Evolutionary conservation across 495 filamentous ascomycete species (phyloP), one percentile per base, ranked within the genome.

Genomic region (Hypoxylon perforatum): DNA sequence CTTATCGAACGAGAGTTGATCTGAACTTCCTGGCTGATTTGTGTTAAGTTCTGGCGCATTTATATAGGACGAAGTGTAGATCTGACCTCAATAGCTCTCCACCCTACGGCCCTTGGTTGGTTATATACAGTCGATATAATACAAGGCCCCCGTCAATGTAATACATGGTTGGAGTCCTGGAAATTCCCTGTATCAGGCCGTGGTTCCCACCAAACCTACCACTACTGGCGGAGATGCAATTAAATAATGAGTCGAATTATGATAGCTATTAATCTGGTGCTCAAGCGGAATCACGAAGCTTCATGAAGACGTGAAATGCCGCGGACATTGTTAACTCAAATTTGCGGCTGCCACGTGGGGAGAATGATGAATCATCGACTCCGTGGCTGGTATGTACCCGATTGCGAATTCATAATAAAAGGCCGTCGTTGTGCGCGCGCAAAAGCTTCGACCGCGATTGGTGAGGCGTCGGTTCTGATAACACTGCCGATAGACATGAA

Each of bases 401-500:
- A 39, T 30, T 63, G 78, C 18, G 82, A 72, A 25, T 86, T 82
- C 81, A 90, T 82, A 61, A 92, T 84, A 25, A 90, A 81, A 12
- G 90, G 87, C 30, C 83, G 77, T 65, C 86, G 77, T 71, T 86
- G 81, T 14, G 87, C 84, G 70, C 80, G 81, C 33, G 82, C 76
- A 71, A 88, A 92, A 6, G 86, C 85, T 73, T 91, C 87, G 33
- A 82, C 81, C 6, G 84, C 76, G 36, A 87, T 82, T 5, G 87
- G 85, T 0, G 89, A 89, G 50, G 80, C 76, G 68, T 97, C 94
- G 15, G 93, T 91, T 73, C 95, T 90, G 70, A 99, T 97, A 17
- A 94, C 93, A 67, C 91, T 96, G 63, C 95, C 95, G 71, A 99
- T 97, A 36, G 91, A 94, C 95, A 99, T 99, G 85, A 99, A 99